Evolutionary conservation across 257 asterid genomes (phyloP), one percentile per base, ranked within the genome.

Genomic region (Avicennia marina): DNA sequence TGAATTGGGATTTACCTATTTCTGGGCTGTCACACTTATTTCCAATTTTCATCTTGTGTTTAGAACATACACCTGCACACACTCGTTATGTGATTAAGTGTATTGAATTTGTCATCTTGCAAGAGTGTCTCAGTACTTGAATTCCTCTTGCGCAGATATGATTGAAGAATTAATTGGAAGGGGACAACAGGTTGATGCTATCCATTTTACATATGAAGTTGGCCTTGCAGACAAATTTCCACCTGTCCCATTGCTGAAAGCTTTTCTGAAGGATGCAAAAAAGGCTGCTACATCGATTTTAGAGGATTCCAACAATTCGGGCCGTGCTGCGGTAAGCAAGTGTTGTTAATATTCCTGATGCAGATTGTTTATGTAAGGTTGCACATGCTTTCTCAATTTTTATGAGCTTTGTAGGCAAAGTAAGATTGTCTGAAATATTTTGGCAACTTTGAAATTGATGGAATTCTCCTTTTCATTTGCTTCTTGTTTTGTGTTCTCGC

Each of bases 101-200:
- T 18, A 36, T 8, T 7, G 6, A 12, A 24, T 44, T 66, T 61
- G 26, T 55, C 53, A 31, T 62, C 44, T 40, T 65, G 40, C 59
- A 22, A 10, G 64, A 57, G 76, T 72, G 60, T 63, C 77, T 75
- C 75, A 71, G 63, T 66, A 69, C 65, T 58, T 53, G 36, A n/a
- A 48, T 53, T 15, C 63, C 55, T 49, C 55, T 15, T 67, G 10
- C 40, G 79, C 91, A 93, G 99, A 89, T 62, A 81, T 93, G 89
- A 93, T 93, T 36, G 95, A 86, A 72, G 99, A 93, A 58, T 62
- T 93, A 41, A 81, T 93, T 50, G 86, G 97, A 80, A 82, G 79
- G 74, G 99, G 99, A 65, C 99, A 93, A 71, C 99, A 86, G 65
- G 97, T 93, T 56, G 99, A 93, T 78, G 99, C 99, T 25, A 97